These are phyloP conservation scores for Pythium apleroticum DNA, from an alignment of 352 stramenopile genomes.

Conservation along the genomic window DNA sequence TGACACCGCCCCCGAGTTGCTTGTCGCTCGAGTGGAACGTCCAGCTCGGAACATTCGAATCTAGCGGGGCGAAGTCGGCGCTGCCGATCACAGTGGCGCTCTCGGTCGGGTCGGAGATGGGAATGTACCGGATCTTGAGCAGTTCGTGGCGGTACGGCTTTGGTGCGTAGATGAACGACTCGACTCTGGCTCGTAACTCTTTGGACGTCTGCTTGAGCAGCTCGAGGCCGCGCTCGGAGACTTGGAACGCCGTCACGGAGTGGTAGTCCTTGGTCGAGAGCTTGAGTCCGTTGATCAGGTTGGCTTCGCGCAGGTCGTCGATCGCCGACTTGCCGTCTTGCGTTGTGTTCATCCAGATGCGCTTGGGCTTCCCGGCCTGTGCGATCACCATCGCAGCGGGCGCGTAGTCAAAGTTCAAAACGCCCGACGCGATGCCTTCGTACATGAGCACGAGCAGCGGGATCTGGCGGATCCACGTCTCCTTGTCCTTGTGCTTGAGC, in stretches of 20 bases:
- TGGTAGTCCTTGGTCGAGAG: conserved; percentile 67
- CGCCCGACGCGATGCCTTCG: conserved; percentile 56
- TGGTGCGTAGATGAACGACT: conserved; percentile 58
- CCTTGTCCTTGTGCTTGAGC: conserved; percentile 76
- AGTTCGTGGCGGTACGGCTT: conserved; percentile 56
- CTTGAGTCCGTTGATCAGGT: conserved; percentile 64
- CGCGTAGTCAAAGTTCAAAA: conserved; percentile 66
- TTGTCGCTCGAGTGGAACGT: conserved; percentile 41
- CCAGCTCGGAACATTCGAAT: conserved; percentile 31
- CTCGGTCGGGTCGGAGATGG: conserved; percentile 45
- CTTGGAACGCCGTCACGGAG: conserved; percentile 61
- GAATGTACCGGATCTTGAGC: conserved; percentile 61
- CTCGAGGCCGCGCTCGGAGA: conserved; percentile 45
- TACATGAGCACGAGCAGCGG: conserved; percentile 91
- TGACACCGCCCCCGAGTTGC: conserved; percentile 24
- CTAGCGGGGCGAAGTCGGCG: conserved; percentile 4
- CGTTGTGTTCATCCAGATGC: conserved; percentile 69
- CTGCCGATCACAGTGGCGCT: background rate
- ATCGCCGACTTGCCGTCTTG: conserved; percentile 68
- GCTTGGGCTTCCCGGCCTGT: conserved; percentile 47
- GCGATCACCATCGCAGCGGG: conserved; percentile 54
- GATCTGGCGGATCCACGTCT: conserved; percentile 94
- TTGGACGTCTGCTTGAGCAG: conserved; percentile 47
- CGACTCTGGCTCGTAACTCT: conserved; percentile 45
- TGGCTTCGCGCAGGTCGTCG: conserved; percentile 57